These are phyloP conservation scores for Sugiyamaella pinicola DNA, from an alignment of 1,139 yeast genomes.

Conservation along the genomic window DNA sequence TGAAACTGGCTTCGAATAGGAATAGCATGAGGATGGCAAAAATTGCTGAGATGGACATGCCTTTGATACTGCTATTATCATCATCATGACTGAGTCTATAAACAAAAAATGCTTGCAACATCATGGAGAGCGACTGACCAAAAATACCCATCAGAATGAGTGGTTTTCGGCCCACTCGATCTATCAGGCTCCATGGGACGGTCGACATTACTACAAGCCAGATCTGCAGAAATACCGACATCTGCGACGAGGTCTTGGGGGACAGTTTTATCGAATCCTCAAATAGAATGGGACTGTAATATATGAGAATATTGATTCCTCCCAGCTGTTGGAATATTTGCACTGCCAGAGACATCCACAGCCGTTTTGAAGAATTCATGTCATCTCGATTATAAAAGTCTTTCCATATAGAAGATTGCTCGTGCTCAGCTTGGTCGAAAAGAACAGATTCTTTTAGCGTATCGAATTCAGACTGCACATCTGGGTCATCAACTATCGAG, in stretches of 20 bases:
- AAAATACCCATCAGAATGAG: conserved; percentile 47
- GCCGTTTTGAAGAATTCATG: conserved; percentile 20
- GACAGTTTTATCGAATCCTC: conserved; percentile 50
- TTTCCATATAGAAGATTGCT: conserved; percentile 40
- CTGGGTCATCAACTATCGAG: conserved; percentile 15
- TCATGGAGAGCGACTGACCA: conserved; percentile 42
- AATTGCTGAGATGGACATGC: conserved; percentile 4
- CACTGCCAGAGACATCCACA: conserved; percentile 23
- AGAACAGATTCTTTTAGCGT: conserved; percentile 33
- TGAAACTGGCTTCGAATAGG: conserved; percentile 45
- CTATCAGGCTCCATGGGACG: conserved; percentile 48
- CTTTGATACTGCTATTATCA: conserved; percentile 41
- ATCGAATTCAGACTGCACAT: conserved; percentile 9
- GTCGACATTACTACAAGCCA: conserved; percentile 32
- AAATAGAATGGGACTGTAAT: conserved; percentile 47
- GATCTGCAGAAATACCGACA: conserved; percentile 61
- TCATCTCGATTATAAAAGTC: conserved; percentile 22
- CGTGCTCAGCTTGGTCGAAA: conserved; percentile 28
- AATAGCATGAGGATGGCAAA: conserved; percentile 27
- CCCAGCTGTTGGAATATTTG: conserved; percentile 53
- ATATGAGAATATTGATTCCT: conserved; percentile 64
- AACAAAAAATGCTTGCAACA: conserved; percentile 20
- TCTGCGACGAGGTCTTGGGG: conserved; percentile 54
- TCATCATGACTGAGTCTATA: conserved; percentile 17
- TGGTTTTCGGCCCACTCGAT: conserved; percentile 54